Percentiles rank a stretch among this genome's conserved stretches.
These are phyloP conservation scores for Geosmithia flava DNA, from an alignment of 2,329 filamentous ascomycete species.

Conservation along the genomic window DNA sequence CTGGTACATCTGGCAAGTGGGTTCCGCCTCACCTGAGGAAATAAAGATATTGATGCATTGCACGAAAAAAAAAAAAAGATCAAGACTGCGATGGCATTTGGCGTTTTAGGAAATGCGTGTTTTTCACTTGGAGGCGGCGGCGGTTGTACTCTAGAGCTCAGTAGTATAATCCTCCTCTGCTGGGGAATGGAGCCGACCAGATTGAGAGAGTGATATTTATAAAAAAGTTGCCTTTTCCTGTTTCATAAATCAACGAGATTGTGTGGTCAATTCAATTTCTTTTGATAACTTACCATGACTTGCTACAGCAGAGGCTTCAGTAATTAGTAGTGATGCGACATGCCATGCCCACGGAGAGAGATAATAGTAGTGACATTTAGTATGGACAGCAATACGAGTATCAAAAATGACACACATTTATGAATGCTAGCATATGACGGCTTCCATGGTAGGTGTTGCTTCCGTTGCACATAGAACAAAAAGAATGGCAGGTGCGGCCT, in stretches of 20 bases:
- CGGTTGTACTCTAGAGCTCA: conserved; percentile 24
- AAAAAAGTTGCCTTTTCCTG: conserved; percentile 1
- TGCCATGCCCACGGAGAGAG: too few relatives aligned
- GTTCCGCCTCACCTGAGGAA: conserved; percentile 36
- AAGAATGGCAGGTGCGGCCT: too few relatives aligned
- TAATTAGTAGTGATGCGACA: too few relatives aligned
- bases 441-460: too few relatives aligned
- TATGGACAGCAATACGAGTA: too few relatives aligned
- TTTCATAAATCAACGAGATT: background rate
- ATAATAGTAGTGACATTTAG: too few relatives aligned
- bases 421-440: too few relatives aligned
- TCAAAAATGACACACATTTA: too few relatives aligned
- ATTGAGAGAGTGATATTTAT: conserved; percentile 11
- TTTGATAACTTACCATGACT: background rate
- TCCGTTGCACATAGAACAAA: too few relatives aligned
- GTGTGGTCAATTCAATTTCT: background rate
- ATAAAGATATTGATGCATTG: conserved; percentile 1
- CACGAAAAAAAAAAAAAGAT: conserved; percentile 4
- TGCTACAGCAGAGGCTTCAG: too few relatives aligned
- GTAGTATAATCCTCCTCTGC: conserved; percentile 16
- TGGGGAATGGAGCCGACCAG: conserved; percentile 15
- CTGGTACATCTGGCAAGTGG: conserved; percentile 45
- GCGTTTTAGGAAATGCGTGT: conserved; percentile 22
- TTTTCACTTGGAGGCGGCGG: conserved; percentile 13
- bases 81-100: conserved; percentile 16